Evolutionary conservation across 805 yeast species (phyloP).

Genomic region (Teunomyces barrocoloradensis): DNA sequence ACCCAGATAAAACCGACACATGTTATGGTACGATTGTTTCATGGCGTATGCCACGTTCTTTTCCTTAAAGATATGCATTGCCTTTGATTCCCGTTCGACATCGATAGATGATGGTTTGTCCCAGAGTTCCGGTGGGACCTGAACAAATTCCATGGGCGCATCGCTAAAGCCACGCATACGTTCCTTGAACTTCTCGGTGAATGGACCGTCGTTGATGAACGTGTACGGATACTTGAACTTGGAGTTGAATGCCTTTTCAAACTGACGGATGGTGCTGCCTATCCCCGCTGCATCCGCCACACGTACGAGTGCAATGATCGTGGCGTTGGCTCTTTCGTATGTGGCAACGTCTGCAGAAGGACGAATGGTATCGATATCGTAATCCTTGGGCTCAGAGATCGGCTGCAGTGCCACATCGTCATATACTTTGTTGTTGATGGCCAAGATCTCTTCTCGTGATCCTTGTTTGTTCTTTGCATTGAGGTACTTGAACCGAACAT

Average conservation of each 20-base stretch:
- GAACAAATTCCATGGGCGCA: conserved; percentile 37
- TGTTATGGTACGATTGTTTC: conserved; percentile 66
- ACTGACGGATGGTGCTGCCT: conserved; percentile 50
- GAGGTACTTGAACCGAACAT: conserved; percentile 33
- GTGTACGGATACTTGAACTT: conserved; percentile 81
- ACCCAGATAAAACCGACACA: conserved; percentile 79
- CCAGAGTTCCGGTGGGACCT: conserved; percentile 50
- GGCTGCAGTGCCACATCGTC: conserved; percentile 30
- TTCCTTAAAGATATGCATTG: conserved; percentile 37
- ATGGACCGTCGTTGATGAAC: conserved; percentile 69
- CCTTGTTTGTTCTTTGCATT: conserved; percentile 29
- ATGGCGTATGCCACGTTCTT: conserved; percentile 61
- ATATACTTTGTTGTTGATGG: conserved; percentile 38
- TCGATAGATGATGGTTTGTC: conserved; percentile 58
- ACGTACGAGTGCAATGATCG: conserved; percentile 69
- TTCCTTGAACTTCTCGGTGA: conserved; percentile 54
- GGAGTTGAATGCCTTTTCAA: conserved; percentile 63
- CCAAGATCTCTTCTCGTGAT: conserved; percentile 30
- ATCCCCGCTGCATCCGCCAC: conserved; percentile 57
- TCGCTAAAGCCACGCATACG: conserved; percentile 32
- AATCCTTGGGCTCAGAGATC: conserved; percentile 51
- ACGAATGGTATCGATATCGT: conserved; percentile 26
- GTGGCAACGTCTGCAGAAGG: conserved; percentile 22
- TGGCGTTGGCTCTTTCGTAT: conserved; percentile 64
- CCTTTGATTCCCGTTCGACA: conserved; percentile 35